phyloP scores from a whole-genome alignment of 176 grass and related monocot genomes.

The Paspalum vaginatum region DNA sequence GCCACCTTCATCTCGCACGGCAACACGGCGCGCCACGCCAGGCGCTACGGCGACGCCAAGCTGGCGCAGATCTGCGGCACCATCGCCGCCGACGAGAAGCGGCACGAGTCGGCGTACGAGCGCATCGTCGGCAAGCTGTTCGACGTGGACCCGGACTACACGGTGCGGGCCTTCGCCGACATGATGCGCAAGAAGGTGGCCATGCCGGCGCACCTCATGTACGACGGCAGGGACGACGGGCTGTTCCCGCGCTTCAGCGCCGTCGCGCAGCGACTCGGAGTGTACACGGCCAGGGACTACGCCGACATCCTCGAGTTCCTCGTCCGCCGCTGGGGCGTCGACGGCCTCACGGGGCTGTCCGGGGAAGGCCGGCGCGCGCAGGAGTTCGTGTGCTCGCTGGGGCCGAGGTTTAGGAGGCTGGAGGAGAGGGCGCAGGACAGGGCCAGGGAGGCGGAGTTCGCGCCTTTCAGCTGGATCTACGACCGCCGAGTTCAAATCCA shows the following conservation, averaged over 20 bases:
- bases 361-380: constrained; percentile 40
- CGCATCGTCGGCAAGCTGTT: constrained; percentile 43
- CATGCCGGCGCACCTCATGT: constrained; percentile 51
- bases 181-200: constrained; percentile 48
- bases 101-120: constrained; percentile 46
- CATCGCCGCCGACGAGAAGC: constrained; percentile 49
- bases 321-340: constrained; percentile 31
- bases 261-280: constrained; percentile 34
- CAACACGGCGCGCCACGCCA: constrained; percentile 45
- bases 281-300: constrained; percentile 48
- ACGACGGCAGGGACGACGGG: constrained; percentile 15
- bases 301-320: constrained; percentile 49
- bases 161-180: constrained; percentile 31
- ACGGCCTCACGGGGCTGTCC: constrained; percentile 24
- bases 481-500: constrained; percentile 30
- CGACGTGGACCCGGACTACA: constrained; percentile 43
- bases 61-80: constrained; percentile 44
- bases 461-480: constrained; percentile 45
- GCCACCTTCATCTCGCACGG: constrained; percentile 51
- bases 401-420: constrained; percentile 43
- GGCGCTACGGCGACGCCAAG: neutral
- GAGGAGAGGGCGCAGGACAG: constrained; percentile 36
- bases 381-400: constrained; percentile 44
- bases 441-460: neutral
- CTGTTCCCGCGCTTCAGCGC: constrained; percentile 39